phyloP scores from a whole-genome alignment of 2,329 filamentous ascomycete species.

The Lomentospora prolificans region DNA sequence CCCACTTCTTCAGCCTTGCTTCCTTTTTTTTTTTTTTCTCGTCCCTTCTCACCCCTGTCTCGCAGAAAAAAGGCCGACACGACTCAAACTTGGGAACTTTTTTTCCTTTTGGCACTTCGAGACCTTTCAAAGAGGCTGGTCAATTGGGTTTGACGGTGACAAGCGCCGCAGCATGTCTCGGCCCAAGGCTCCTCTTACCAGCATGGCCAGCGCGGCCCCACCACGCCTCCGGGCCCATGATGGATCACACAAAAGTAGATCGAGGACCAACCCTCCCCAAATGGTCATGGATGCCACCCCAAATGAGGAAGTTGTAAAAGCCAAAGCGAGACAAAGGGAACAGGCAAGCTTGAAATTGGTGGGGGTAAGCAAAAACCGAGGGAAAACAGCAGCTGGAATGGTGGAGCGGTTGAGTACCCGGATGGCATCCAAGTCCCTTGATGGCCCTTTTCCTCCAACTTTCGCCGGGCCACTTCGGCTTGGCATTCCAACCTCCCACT shows the following conservation, averaged over 20 bases:
- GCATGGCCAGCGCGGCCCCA: no score
- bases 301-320: no score
- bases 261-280: no score
- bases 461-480: neutral
- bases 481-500: neutral
- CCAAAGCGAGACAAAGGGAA: no score
- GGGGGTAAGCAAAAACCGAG: neutral
- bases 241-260: no score
- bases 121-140: no score
- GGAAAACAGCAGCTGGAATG: neutral
- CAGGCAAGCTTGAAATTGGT: neutral
- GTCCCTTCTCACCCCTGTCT: neutral
- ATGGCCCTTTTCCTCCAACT: constrained; percentile 3
- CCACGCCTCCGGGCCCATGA: no score
- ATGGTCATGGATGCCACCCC: no score
- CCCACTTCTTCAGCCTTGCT: neutral
- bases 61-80: neutral
- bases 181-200: no score
- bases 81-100: neutral
- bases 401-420: constrained; percentile 5
- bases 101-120: no score
- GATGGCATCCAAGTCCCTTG: constrained; percentile 7
- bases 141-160: no score
- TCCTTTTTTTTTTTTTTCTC: neutral
- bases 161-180: no score